Evolutionary conservation across 148 eudicot species (phyloP).

Genomic region (Vaccinium myrtillus): DNA sequence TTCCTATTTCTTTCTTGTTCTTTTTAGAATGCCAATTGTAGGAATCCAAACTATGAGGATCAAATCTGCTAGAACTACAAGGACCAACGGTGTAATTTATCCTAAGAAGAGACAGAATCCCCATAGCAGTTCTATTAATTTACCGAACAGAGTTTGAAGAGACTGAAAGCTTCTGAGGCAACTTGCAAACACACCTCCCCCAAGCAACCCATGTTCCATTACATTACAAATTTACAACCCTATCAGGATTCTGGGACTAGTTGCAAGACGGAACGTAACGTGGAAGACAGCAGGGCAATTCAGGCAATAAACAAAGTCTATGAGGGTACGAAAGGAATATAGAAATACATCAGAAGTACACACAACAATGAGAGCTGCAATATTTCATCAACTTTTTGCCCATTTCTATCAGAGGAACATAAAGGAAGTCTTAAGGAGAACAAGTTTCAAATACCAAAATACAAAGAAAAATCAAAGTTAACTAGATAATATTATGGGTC

Average conservation of each 20-base stretch:
- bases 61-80: background rate
- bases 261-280: background rate
- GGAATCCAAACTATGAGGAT: background rate
- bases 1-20: background rate
- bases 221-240: background rate
- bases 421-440: background rate
- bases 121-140: background rate
- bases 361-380: background rate
- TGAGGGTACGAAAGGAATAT: no score
- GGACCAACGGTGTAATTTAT: background rate
- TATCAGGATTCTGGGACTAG: background rate
- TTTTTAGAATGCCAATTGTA: background rate
- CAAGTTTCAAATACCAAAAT: background rate
- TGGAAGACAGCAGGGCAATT: conserved; percentile 2
- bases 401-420: background rate
- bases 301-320: background rate
- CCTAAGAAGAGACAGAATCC: background rate
- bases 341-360: background rate
- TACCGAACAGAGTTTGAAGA: background rate
- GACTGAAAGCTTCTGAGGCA: background rate
- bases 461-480: background rate
- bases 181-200: background rate
- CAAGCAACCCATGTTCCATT: background rate
- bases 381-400: background rate
- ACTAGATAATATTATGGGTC: background rate